phyloP scores from a whole-genome alignment of 805 yeast species.

The Hanseniaspora osmophila region DNA sequence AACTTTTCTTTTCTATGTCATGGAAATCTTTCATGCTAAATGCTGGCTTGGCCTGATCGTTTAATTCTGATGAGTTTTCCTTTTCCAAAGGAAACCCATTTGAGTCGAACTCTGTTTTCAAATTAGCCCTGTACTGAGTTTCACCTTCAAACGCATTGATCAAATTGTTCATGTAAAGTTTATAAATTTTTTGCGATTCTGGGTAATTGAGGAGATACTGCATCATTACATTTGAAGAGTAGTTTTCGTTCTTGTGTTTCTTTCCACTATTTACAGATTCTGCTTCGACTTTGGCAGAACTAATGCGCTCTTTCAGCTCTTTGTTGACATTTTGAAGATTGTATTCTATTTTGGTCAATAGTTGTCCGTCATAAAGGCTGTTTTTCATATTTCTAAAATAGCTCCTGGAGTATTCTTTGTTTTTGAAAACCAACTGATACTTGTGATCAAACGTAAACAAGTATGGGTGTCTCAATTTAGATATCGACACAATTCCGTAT shows the following conservation, averaged over 20 bases:
- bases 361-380: neutral
- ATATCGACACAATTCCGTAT: neutral
- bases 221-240: neutral
- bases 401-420: constrained; percentile 3
- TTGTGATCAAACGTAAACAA: constrained; percentile 19
- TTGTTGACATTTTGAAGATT: neutral
- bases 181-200: neutral
- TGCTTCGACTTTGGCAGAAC: too few relatives aligned
- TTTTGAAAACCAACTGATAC: constrained; percentile 14
- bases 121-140: neutral
- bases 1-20: neutral
- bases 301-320: too few relatives aligned
- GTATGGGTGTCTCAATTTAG: constrained; percentile 17
- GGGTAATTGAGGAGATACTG: neutral
- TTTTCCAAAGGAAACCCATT: too few relatives aligned
- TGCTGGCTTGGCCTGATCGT: neutral
- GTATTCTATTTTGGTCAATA: neutral
- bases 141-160: neutral
- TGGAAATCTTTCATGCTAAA: neutral
- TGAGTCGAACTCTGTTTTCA: neutral
- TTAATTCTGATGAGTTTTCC: neutral
- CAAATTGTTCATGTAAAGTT: neutral
- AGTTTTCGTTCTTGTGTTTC: too few relatives aligned
- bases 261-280: too few relatives aligned
- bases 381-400: neutral